Conservation (phyloP, 1,284 basidiomycete species). For the Austroboletus novae-zelandiae region DNA sequence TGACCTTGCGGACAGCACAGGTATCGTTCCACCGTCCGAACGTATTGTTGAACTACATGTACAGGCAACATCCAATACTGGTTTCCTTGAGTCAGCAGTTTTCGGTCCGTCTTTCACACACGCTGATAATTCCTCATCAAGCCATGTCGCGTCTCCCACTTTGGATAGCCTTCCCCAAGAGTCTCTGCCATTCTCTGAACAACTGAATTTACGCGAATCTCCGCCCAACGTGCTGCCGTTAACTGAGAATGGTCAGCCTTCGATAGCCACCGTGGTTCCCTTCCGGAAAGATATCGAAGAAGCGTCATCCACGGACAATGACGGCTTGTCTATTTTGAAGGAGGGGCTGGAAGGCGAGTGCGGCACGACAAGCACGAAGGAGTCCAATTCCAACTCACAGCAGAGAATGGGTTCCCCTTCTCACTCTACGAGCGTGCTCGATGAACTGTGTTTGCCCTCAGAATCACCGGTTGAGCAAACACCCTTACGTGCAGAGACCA, state of each 20-base stretch:
- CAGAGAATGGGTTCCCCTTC: slow-evolving; percentile 34
- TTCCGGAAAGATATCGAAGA: background rate
- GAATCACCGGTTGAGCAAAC: slow-evolving; percentile 5
- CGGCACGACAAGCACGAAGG: slow-evolving; percentile 6
- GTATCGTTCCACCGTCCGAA: slow-evolving; percentile 2
- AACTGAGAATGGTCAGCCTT: slow-evolving; percentile 3
- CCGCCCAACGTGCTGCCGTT: background rate
- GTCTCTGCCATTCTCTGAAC: slow-evolving; percentile 5
- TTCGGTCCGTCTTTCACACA: slow-evolving; percentile 1
- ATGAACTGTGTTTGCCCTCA: slow-evolving; percentile 25
- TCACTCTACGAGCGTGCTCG: slow-evolving; percentile 33
- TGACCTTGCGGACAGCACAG: background rate
- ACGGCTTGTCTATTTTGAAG: background rate
- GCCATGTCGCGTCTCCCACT: background rate
- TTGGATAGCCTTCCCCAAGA: background rate
- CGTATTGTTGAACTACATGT: background rate
- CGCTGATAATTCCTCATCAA: slow-evolving; percentile 2
- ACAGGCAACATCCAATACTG: slow-evolving; percentile 1
- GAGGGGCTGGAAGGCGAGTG: slow-evolving; percentile 4
- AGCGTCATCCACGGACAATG: background rate
- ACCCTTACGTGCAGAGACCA: background rate
- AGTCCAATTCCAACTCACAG: background rate
- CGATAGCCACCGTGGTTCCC: background rate
- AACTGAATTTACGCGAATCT: slow-evolving; percentile 1
- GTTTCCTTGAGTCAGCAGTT: slow-evolving; percentile 1